These are phyloP conservation scores for Raphidocelis subcapitata DNA, from an alignment of 139 green algal species.

Conservation along the genomic window DNA sequence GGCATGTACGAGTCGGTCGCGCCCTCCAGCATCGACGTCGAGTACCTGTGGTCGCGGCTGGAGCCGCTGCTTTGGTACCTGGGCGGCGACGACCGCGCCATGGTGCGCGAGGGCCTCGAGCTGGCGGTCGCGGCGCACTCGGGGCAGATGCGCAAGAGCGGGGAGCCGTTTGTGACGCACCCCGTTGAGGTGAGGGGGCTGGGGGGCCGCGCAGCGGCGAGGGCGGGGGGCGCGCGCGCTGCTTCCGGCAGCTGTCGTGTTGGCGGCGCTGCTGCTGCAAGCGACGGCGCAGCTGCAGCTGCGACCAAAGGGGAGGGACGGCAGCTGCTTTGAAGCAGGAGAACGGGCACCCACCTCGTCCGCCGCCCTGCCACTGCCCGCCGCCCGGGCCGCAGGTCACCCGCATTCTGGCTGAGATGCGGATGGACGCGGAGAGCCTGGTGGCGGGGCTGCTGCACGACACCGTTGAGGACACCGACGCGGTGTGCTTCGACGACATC, in stretches of 20 bases:
- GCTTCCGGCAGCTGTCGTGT: background rate
- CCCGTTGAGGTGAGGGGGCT: slow-evolving; percentile 72
- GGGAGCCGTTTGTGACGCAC: slow-evolving; percentile 92
- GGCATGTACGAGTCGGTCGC: background rate
- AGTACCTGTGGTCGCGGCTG: slow-evolving; percentile 64
- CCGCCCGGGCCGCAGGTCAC: background rate
- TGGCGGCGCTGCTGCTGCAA: too few relatives aligned
- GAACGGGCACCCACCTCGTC: too few relatives aligned
- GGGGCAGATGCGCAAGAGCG: slow-evolving; percentile 77
- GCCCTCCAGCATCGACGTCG: slow-evolving; percentile 35
- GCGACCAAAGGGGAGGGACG: too few relatives aligned
- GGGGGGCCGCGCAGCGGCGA: slow-evolving; percentile 62
- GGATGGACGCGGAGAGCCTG: slow-evolving; percentile 75
- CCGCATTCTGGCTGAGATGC: slow-evolving; percentile 71
- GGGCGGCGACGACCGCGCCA: slow-evolving; percentile 21
- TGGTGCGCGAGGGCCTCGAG: slow-evolving; percentile 56
- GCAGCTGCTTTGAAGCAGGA: too few relatives aligned
- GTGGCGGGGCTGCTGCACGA: slow-evolving; percentile 85
- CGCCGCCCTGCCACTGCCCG: too few relatives aligned
- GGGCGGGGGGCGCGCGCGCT: slow-evolving; percentile 27
- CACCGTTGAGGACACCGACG: slow-evolving; percentile 88
- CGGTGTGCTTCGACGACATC: slow-evolving; percentile 79
- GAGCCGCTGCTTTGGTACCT: slow-evolving; percentile 61
- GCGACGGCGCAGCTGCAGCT: too few relatives aligned
- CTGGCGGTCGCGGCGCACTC: slow-evolving; percentile 75